Evolutionary conservation across 2,329 filamentous ascomycete species (phyloP), one percentile per base, ranked within the genome.

Genomic region (Dactylellina drechsleri): DNA sequence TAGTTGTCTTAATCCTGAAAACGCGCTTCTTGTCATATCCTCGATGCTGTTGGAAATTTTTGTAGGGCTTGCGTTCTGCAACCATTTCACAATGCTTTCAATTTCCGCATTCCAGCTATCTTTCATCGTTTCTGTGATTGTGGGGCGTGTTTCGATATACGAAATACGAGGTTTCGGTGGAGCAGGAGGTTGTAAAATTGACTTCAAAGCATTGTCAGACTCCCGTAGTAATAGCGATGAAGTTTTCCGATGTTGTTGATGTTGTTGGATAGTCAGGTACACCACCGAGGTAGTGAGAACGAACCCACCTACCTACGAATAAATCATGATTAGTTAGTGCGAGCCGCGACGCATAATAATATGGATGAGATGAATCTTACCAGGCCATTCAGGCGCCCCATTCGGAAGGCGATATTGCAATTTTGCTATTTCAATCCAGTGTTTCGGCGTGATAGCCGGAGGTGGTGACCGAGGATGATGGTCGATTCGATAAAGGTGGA

Each of bases 71-170:
- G 66, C 47, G 15, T 60, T 85, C 82, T 92, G 88, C 67, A 88
- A 86, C 85, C 87, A 90, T 71, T 84, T 85, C 66, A 91, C 89
- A 60, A 89, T 85, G 75, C 85, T 84, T 81, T 90, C 86, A 41
- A 94, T 82, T 82, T 94, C 91, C 59, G 86, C 82, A 81, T 95
- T 94, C 91, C 91, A 94, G 74, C 87, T 85, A 79, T 91, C 89
- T 84, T 94, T 94, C 79, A 89, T 85, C 41, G 87, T 84, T 80
- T 93, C 90, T 64, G 88, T 80, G 58, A 91, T 83, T 56, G 85
- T 85, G 28, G 85, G 84, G 76, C 86, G 84, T 23, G 72, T 66
- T 78, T 87, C 84, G 60, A 86, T 82, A 18, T 76, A 77, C 4
- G 73, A 49, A 16, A 43, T 84, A 83, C 54, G 85, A 45, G 84